Base-by-base conservation (phyloP, 148 eudicot species). In the Cornus florida region DNA sequence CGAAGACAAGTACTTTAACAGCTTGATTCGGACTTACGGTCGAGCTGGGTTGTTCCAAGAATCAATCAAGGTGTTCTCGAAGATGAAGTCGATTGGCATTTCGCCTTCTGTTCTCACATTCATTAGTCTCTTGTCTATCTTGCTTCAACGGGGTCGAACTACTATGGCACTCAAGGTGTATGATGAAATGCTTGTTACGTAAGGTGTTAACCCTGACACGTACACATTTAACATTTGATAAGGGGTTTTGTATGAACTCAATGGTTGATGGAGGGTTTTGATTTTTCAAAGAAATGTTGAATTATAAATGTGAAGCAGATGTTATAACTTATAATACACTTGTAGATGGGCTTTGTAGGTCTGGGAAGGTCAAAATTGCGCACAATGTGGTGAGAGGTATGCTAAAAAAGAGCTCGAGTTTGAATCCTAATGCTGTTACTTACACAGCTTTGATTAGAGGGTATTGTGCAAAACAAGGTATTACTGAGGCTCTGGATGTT, bases 311-410 rank as follows among this genome's bases (percentile, higher is more conserved):
- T 70, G 62, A 81, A 14, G 83, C 88, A 38, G 88, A 85, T 83
- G 75, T 87, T 77, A 70, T 85, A 43, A 87, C 88, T 2, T 87
- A 83, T 62, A 87, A 87, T 71, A 87, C 90, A 10, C 81, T 87
- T 70, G 86, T 87, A 75, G 90, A 87, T 74, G 90, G 90, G 20
- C 70, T 87, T 78, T 87, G 90, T 81, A 83, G 85, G 75, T 86
- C 48, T 33, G 90, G 90, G 62, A 87, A 81, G 79, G 83, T 83
- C 22, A 62, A 78, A 66, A 41, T 76, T 76, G 90, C 88, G 3
- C 77, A 79, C 59, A 85, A 87, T 76, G 83, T 87, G 84, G 69
- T 87, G 41, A 73, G 75, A 53, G 88, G 86, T 28, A 87, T 87
- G 90, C 13, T 32, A 5, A 83, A 69, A 53, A 87, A 78, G 71